phyloP scores from a whole-genome alignment of 305 asterid genomes.

The Solanum hybrid region DNA sequence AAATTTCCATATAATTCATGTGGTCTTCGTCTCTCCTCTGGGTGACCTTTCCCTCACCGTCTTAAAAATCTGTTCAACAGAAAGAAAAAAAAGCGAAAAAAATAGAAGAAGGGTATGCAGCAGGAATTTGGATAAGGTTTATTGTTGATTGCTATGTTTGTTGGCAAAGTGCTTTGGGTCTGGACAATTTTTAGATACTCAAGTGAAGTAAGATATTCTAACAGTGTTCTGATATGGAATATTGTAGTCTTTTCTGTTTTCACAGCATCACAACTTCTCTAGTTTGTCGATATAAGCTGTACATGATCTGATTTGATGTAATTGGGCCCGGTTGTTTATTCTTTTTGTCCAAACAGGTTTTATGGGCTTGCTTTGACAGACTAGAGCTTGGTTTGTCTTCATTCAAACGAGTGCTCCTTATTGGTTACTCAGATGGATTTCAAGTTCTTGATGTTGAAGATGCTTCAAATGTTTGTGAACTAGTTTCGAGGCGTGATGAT shows the following conservation, averaged over 20 bases:
- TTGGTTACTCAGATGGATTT: slow-evolving; percentile 87
- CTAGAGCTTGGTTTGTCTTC: slow-evolving; percentile 51
- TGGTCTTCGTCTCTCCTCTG: background rate
- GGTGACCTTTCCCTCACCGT: background rate
- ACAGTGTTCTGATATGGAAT: background rate
- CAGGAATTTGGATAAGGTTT: background rate
- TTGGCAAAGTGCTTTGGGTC: background rate
- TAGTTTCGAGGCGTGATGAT: slow-evolving; percentile 90
- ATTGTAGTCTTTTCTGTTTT: background rate
- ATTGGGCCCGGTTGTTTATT: background rate
- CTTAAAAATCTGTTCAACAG: background rate
- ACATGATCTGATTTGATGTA: background rate
- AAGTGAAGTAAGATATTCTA: background rate
- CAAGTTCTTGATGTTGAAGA: slow-evolving; percentile 94
- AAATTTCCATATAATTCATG: background rate
- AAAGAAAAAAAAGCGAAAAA: background rate
- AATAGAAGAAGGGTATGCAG: background rate
- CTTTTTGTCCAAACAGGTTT: slow-evolving; percentile 41
- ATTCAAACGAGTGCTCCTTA: slow-evolving; percentile 57
- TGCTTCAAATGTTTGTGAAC: slow-evolving; percentile 65
- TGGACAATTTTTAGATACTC: background rate
- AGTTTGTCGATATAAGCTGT: background rate
- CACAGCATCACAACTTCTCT: background rate
- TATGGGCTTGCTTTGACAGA: slow-evolving; percentile 96
- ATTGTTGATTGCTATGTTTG: background rate